phyloP scores from a whole-genome alignment of 495 filamentous ascomycete species.

The Trichoderma orchidacearum region DNA sequence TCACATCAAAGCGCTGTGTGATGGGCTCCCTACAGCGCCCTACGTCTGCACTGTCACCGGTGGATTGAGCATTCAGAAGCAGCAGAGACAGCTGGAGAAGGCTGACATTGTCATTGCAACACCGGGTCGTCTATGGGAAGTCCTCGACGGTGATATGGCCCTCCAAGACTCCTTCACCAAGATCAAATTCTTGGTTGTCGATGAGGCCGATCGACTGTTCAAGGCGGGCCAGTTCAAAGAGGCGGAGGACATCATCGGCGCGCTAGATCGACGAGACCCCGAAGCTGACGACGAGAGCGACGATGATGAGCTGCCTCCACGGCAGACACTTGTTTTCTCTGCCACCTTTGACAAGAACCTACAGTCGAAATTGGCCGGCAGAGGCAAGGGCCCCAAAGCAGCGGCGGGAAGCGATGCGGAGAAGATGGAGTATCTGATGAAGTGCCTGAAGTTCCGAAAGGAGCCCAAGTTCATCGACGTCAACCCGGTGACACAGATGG shows the following conservation, averaged over 20 bases:
- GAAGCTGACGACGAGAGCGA: conserved; percentile 22
- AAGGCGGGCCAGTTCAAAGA: conserved; percentile 95
- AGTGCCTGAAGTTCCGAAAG: conserved; percentile 74
- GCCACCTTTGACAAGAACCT: conserved; percentile 86
- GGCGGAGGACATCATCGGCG: conserved; percentile 66
- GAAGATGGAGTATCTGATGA: conserved; percentile 82
- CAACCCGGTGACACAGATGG: conserved; percentile 79
- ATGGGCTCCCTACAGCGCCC: conserved; percentile 43
- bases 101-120: conserved; percentile 88
- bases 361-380: conserved; percentile 73
- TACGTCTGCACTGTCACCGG: conserved; percentile 75
- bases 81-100: conserved; percentile 59
- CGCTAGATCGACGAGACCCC: conserved; percentile 47
- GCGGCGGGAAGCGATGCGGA: conserved; percentile 50
- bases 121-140: conserved; percentile 87
- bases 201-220: conserved; percentile 87
- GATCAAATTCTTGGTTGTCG: conserved; percentile 75
- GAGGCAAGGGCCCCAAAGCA: background rate
- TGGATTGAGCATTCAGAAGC: conserved; percentile 84
- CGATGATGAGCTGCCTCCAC: conserved; percentile 18
- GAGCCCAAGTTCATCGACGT: conserved; percentile 87
- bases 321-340: conserved; percentile 92
- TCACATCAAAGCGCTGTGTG: conserved; percentile 63
- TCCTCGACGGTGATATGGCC: conserved; percentile 50
- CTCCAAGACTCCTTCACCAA: conserved; percentile 46